phyloP scores from a whole-genome alignment of 306 rosid species.

The Vigna reflexopilosa region DNA sequence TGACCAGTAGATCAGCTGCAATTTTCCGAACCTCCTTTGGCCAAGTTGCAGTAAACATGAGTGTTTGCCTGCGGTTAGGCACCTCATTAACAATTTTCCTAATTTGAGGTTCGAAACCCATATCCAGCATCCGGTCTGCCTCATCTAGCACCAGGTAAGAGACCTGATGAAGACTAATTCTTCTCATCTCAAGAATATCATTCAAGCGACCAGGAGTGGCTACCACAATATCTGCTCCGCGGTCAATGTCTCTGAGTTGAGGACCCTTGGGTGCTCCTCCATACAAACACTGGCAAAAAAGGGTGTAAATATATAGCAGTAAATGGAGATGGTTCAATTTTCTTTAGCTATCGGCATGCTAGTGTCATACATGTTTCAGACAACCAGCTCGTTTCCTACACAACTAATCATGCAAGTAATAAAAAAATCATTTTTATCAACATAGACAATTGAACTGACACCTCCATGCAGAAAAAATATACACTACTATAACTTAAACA shows the following conservation, averaged over 20 bases:
- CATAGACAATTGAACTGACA: background rate
- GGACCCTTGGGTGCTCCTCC: constrained; percentile 99
- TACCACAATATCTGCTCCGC: constrained; percentile 95
- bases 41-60: constrained; percentile 99
- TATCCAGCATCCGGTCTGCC: constrained; percentile 99
- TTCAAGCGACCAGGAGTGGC: constrained; percentile 99
- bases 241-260: constrained; percentile 90
- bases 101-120: constrained; percentile 99
- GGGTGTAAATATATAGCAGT: background rate
- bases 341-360: background rate
- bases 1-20: constrained; percentile 92
- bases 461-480: background rate
- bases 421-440: background rate
- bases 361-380: background rate
- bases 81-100: constrained; percentile 96
- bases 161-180: constrained; percentile 88
- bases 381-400: background rate
- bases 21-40: constrained; percentile 98
- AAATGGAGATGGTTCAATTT: background rate
- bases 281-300: constrained; percentile 76
- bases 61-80: constrained; percentile 93
- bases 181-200: constrained; percentile 97
- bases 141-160: constrained; percentile 96
- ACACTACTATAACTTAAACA: background rate
- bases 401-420: background rate